These are phyloP conservation scores for Vicia sativa DNA, from an alignment of 306 rosid genomes.

Conservation along the genomic window DNA sequence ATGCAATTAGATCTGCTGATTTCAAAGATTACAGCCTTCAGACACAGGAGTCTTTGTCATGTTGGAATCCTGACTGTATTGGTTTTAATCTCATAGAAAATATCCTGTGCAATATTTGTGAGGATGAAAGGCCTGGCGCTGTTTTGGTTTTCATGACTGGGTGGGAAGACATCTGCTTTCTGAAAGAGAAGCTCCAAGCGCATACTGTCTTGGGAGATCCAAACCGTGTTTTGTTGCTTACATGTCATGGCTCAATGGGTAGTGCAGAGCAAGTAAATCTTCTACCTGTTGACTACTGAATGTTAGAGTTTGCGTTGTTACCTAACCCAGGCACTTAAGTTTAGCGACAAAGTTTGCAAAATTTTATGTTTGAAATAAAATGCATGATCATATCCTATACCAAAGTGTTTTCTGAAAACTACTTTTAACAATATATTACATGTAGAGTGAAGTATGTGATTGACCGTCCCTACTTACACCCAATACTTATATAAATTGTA, in stretches of 20 bases:
- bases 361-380: slow-evolving; percentile 6
- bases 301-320: slow-evolving; percentile 16
- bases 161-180: slow-evolving; percentile 92
- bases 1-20: slow-evolving; percentile 76
- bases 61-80: slow-evolving; percentile 93
- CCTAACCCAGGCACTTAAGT: not conserved
- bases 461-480: slow-evolving; percentile 26
- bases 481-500: slow-evolving; percentile 29
- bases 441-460: slow-evolving; percentile 5
- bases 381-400: slow-evolving; percentile 6
- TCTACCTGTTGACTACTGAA: slow-evolving; percentile 29
- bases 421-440: slow-evolving; percentile 12
- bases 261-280: slow-evolving; percentile 85
- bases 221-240: slow-evolving; percentile 68
- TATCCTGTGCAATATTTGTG: slow-evolving; percentile 77
- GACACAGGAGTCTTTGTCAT: slow-evolving; percentile 83
- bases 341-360: slow-evolving; percentile 7
- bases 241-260: slow-evolving; percentile 96
- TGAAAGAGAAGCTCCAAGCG: slow-evolving; percentile 78
- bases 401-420: slow-evolving; percentile 14
- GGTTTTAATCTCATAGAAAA: slow-evolving; percentile 86
- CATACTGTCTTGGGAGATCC: slow-evolving; percentile 80
- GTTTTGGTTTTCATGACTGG: slow-evolving; percentile 98
- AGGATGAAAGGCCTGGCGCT: slow-evolving; percentile 82
- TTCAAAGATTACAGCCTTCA: slow-evolving; percentile 66